These are phyloP conservation scores for Neospora caninum DNA, from an alignment of 169 alveolate species.

Conservation along the genomic window DNA sequence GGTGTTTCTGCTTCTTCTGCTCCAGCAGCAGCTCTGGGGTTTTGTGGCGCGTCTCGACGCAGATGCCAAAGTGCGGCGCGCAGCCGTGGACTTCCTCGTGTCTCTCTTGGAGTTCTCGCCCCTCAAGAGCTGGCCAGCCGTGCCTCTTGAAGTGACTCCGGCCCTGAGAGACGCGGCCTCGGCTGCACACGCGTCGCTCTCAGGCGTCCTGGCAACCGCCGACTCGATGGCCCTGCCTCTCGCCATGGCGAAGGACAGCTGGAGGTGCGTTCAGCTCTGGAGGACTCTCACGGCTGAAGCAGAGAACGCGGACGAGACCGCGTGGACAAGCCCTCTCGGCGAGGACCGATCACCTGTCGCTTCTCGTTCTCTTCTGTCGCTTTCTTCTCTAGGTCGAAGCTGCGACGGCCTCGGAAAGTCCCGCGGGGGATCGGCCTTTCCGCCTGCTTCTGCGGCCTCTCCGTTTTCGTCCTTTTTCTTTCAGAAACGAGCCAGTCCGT, in stretches of 20 bases:
- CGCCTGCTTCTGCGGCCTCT: background rate
- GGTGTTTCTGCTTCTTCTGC: background rate
- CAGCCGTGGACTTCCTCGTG: background rate
- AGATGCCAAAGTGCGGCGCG: background rate
- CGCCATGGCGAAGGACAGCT: background rate
- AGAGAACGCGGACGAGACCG: background rate
- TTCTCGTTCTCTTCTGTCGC: too few species aligned
- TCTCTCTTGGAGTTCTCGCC: slow-evolving; percentile 17
- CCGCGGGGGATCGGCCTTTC: too few species aligned
- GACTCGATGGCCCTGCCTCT: background rate
- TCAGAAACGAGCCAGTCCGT: background rate
- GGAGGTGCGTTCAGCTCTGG: background rate
- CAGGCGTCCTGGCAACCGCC: background rate
- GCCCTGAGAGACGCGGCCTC: background rate
- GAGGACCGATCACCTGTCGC: background rate
- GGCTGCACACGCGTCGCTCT: background rate
- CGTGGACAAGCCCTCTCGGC: background rate
- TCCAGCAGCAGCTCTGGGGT: slow-evolving; percentile 21
- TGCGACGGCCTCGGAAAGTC: too few species aligned
- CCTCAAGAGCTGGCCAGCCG: background rate
- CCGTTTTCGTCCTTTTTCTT: background rate
- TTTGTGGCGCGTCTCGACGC: background rate
- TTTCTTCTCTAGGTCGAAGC: too few species aligned
- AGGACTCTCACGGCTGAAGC: background rate
- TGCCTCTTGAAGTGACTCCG: background rate